Evolutionary conservation across 2,329 filamentous ascomycete genomes (phyloP).

Genomic region (Thelonectria olida): DNA sequence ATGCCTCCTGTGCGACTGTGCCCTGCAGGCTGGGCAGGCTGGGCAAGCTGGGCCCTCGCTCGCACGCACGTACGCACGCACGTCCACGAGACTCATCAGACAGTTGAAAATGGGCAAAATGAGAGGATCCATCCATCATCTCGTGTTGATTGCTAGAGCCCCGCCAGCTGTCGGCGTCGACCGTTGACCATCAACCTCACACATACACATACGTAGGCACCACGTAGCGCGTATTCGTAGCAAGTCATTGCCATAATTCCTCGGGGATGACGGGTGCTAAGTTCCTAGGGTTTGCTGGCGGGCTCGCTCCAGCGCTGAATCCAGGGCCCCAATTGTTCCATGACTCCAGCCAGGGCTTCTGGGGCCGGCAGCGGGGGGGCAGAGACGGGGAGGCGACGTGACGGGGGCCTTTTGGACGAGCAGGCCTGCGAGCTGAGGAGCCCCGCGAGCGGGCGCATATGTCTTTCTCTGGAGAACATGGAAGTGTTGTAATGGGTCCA

Average conservation of each 20-base stretch:
- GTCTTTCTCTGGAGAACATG: constrained; percentile 11
- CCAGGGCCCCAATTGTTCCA: constrained; percentile 22
- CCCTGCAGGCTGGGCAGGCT: no score
- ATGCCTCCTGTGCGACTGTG: background rate
- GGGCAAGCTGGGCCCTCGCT: background rate
- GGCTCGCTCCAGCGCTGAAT: constrained; percentile 13
- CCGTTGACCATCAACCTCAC: constrained; percentile 23
- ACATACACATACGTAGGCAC: constrained; percentile 4
- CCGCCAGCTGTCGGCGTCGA: constrained; percentile 39
- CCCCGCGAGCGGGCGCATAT: constrained; percentile 18
- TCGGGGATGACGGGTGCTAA: constrained; percentile 15
- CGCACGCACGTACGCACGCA: no score
- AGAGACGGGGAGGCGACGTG: no score
- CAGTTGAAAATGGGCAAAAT: constrained; percentile 28
- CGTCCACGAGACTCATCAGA: constrained; percentile 3
- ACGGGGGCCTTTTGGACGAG: constrained; percentile 27
- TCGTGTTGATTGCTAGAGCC: constrained; percentile 42
- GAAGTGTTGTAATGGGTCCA: constrained; percentile 24
- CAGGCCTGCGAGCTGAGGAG: constrained; percentile 32
- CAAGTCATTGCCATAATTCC: constrained; percentile 5
- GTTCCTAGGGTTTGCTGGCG: constrained; percentile 16
- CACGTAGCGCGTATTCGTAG: constrained; percentile 8
- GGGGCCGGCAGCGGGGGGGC: constrained; percentile 25
- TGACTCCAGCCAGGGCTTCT: constrained; percentile 22
- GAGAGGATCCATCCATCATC: constrained; percentile 43